Base-by-base conservation (phyloP, 306 rosid genomes). In the Gastrolobium bilobum region DNA sequence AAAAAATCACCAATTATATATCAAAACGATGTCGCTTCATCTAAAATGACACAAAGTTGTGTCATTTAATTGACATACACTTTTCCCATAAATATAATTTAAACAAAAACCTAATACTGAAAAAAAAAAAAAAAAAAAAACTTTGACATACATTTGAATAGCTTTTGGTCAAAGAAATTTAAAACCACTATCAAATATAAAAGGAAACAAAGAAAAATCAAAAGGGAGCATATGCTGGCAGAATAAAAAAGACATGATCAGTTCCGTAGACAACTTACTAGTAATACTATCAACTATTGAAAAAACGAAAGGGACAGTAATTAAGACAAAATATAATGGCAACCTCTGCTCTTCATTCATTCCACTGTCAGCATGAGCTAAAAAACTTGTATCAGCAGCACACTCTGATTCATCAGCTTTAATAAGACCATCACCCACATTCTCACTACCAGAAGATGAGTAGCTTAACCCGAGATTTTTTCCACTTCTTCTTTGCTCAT, bases 381-480 rank as follows among this genome's bases (percentile, higher is more conserved):
- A 83, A 79, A 85, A 59, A 75, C 91, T 84, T 57, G 90, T 79
- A 81, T 90, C 91, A 51, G 92, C 84, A 38, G 91, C 91, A 79
- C 90, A 81, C 71, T 96, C 96, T 81, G 74, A 78, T 68, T 93
- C 98, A 83, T 93, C 93, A 51, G 88, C 88, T 81, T 84, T 91
- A 75, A 58, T 46, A 67, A 81, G 82, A 66, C 86, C 92, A 79
- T 91, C 98, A 72, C 83, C 97, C 58, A 73, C 88, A 88, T 93
- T 93, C 86, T 96, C 99, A 87, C 99, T 96, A 56, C 99, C 98
- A 54, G 99, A 95, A 48, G 99, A 96, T 0, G 99, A 96, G 83
- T 96, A 93, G 87, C 97, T 87, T 79, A 96, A 82, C 35, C 93
- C 97, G 2, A 93, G 91, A 81, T 90, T 96, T 86, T 83, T 90